These are phyloP conservation scores for Zygnema cylindricum DNA, from an alignment of 139 green algal species.

Conservation along the genomic window DNA sequence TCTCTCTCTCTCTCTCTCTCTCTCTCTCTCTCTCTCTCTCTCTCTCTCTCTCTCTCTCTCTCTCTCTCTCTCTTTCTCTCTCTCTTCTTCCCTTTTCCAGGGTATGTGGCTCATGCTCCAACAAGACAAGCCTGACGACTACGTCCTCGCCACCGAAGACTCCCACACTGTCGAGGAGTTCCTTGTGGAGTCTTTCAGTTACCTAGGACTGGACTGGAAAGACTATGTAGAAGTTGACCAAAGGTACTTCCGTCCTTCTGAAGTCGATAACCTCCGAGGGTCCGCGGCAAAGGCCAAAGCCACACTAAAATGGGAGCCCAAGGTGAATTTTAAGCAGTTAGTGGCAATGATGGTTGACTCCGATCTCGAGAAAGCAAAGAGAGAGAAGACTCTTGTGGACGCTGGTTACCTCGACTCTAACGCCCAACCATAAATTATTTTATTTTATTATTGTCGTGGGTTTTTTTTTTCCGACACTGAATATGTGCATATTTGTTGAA, in stretches of 20 bases:
- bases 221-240: constrained; percentile 62
- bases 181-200: constrained; percentile 51
- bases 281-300: constrained; percentile 70
- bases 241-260: constrained; percentile 78
- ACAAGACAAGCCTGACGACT: constrained; percentile 74
- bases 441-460: too few relatives aligned
- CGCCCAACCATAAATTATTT: constrained; percentile 41
- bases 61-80: too few relatives aligned
- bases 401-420: constrained; percentile 43
- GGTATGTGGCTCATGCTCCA: constrained; percentile 84
- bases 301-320: constrained; percentile 71
- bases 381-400: constrained; percentile 55
- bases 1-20: too few relatives aligned
- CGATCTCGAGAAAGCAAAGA: constrained; percentile 66
- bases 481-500: too few relatives aligned
- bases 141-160: constrained; percentile 74
- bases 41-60: too few relatives aligned
- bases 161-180: constrained; percentile 61
- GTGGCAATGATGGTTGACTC: constrained; percentile 78
- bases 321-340: constrained; percentile 69
- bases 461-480: too few relatives aligned
- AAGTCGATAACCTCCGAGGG: constrained; percentile 79
- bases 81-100: constrained; percentile 20
- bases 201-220: constrained; percentile 60
- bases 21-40: too few relatives aligned